A percentile compares a stretch with the other conserved stretches of the same genome.
Conservation (phyloP, 2,329 filamentous ascomycete species). For the Nannizziopsis arthrosporioides region DNA sequence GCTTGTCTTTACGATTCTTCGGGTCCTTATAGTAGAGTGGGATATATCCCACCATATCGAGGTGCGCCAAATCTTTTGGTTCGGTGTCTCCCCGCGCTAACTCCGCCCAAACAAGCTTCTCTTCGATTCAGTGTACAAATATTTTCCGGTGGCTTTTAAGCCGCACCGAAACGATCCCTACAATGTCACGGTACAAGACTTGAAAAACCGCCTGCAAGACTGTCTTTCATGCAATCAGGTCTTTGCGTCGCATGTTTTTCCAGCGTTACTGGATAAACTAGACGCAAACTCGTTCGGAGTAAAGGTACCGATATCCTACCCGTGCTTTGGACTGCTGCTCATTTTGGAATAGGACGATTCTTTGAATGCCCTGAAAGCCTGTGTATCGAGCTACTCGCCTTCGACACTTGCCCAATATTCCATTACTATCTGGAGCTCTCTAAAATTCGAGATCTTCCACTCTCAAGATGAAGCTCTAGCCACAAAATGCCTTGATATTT, state of each 20-base stretch:
- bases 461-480: constrained; percentile 55
- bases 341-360: constrained; percentile 45
- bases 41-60: constrained; percentile 50
- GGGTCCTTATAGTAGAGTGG: constrained; percentile 58
- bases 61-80: constrained; percentile 25
- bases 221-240: constrained; percentile 52
- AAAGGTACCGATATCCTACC: constrained; percentile 38
- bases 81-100: background rate
- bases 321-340: background rate
- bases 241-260: constrained; percentile 56
- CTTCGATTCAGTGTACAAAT: constrained; percentile 60
- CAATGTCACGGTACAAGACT: constrained; percentile 55
- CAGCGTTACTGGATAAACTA: constrained; percentile 56
- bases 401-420: constrained; percentile 51
- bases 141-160: constrained; percentile 60
- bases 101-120: constrained; percentile 29
- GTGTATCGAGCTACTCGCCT: constrained; percentile 47
- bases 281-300: constrained; percentile 58
- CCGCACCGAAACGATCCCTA: constrained; percentile 59
- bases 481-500: constrained; percentile 44
- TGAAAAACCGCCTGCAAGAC: constrained; percentile 52
- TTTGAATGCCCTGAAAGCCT: constrained; percentile 50
- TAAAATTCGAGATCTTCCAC: constrained; percentile 59
- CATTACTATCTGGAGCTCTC: constrained; percentile 54
- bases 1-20: constrained; percentile 57